phyloP scores from a whole-genome alignment of 2,329 filamentous ascomycete genomes.

The Calonectria multiphialidica region DNA sequence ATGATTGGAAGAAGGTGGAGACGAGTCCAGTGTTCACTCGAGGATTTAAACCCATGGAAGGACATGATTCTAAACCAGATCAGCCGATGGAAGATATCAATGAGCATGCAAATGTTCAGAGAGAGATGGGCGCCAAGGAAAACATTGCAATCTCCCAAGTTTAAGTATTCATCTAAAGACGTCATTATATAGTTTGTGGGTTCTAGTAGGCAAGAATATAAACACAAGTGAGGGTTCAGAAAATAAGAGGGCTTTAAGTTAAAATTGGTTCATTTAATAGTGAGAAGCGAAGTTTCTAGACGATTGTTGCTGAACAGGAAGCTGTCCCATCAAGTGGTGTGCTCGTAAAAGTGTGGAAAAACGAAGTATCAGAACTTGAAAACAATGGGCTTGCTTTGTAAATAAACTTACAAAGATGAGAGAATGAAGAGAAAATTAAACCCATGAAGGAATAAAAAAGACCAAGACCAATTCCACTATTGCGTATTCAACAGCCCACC shows the following conservation, averaged over 20 bases:
- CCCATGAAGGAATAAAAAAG: not conserved
- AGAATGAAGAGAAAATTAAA: not conserved
- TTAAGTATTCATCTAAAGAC: not conserved
- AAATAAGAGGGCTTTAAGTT: not conserved
- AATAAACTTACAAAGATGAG: not conserved
- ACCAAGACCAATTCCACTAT: not conserved
- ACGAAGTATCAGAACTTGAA: not conserved
- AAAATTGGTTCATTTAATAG: not conserved
- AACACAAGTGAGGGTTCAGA: not conserved
- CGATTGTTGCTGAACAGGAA: too few relatives aligned
- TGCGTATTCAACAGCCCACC: not conserved
- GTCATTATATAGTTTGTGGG: too few relatives aligned
- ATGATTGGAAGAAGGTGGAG: slow-evolving; percentile 38
- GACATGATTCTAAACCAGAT: slow-evolving; percentile 25
- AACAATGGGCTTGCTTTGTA: not conserved
- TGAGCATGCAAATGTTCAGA: slow-evolving; percentile 2
- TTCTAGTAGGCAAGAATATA: not conserved
- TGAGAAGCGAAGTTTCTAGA: not conserved
- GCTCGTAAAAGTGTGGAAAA: too few relatives aligned
- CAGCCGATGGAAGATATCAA: not conserved
- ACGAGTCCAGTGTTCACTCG: slow-evolving; percentile 36
- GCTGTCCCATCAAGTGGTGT: not conserved
- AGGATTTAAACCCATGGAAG: slow-evolving; percentile 40
- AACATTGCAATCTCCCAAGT: not conserved
- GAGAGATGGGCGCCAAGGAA: not conserved